These are phyloP conservation scores for Hypoxylon sp. DNA, from an alignment of 2,329 filamentous ascomycete genomes.

Conservation along the genomic window DNA sequence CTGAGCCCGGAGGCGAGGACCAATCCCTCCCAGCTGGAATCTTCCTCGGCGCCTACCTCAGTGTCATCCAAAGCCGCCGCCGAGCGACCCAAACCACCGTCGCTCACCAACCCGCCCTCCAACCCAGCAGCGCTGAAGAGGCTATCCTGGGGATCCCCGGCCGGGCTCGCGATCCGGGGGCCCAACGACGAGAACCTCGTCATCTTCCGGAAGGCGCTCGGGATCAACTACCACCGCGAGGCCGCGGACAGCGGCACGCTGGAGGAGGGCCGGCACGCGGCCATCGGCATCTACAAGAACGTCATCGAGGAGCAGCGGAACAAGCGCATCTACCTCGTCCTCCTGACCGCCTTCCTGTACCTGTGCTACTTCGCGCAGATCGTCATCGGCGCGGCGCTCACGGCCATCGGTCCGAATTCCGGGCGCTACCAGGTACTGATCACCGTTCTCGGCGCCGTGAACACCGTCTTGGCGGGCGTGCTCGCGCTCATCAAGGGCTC, in stretches of 20 bases:
- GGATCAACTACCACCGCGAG: conserved; percentile 50
- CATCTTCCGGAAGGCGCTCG: conserved; percentile 55
- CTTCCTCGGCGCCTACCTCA: conserved; percentile 16
- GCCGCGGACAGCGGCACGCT: conserved; percentile 39
- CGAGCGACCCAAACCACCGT: conserved; percentile 17
- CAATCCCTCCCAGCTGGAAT: conserved; percentile 15
- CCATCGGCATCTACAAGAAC: conserved; percentile 53
- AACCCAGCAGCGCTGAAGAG: conserved; percentile 35
- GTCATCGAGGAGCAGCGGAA: conserved; percentile 48
- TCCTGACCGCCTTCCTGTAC: conserved; percentile 52
- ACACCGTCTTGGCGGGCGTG: conserved; percentile 69
- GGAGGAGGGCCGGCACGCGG: conserved; percentile 48
- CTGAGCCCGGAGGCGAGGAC: conserved; percentile 19
- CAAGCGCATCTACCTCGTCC: conserved; percentile 47
- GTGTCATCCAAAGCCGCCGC: conserved; percentile 23
- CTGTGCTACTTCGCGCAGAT: conserved; percentile 55
- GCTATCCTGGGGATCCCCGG: conserved; percentile 50
- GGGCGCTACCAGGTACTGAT: conserved; percentile 61
- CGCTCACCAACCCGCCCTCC: conserved; percentile 21
- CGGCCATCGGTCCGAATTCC: conserved; percentile 55
- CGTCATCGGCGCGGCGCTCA: conserved; percentile 57
- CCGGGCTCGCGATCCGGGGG: conserved; percentile 48
- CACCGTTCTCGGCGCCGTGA: conserved; percentile 67
- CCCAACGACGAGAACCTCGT: conserved; percentile 51
- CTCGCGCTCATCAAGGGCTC: conserved; percentile 64